Evolutionary conservation across 2,329 filamentous ascomycete species (phyloP).

Genomic region (Cercospora zeina): DNA sequence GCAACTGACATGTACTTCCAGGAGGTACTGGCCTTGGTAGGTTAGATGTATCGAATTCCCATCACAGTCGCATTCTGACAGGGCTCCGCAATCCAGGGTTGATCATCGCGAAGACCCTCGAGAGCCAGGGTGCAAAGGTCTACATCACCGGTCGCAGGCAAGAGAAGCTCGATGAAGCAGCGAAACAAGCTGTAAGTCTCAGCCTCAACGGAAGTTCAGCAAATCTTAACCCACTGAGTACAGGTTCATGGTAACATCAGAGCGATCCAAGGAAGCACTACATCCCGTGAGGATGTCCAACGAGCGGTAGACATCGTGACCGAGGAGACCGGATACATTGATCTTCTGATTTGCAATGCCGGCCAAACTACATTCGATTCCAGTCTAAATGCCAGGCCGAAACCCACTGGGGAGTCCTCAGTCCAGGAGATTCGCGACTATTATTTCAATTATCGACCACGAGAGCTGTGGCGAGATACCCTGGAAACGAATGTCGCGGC

Average conservation of each 20-base stretch:
- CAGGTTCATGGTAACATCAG: conserved; percentile 42
- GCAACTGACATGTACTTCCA: conserved; percentile 3
- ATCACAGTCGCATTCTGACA: not conserved
- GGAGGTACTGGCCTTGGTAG: conserved; percentile 15
- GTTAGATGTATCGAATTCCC: not conserved
- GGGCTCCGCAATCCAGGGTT: conserved; percentile 30
- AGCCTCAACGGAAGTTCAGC: not conserved
- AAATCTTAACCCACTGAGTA: not conserved
- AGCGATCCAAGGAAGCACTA: conserved; percentile 49
- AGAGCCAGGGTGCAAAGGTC: conserved; percentile 46
- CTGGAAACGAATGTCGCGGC: conserved; percentile 50
- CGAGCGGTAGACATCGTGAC: conserved; percentile 47
- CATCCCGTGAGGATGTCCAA: conserved; percentile 45
- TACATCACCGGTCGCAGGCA: conserved; percentile 50
- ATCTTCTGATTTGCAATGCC: conserved; percentile 56
- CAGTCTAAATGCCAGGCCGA: conserved; percentile 44
- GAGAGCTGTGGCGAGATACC: conserved; percentile 46
- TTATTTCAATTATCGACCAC: conserved; percentile 47
- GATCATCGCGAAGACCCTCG: conserved; percentile 46
- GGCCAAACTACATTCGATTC: conserved; percentile 42
- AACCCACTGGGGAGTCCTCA: conserved; percentile 38
- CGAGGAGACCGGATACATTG: conserved; percentile 49
- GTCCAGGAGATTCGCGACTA: conserved; percentile 40
- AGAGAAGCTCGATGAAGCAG: conserved; percentile 46
- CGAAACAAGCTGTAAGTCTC: conserved; percentile 34